phyloP scores from a whole-genome alignment of 2,329 filamentous ascomycete genomes.

The Botrytis byssoidea region DNA sequence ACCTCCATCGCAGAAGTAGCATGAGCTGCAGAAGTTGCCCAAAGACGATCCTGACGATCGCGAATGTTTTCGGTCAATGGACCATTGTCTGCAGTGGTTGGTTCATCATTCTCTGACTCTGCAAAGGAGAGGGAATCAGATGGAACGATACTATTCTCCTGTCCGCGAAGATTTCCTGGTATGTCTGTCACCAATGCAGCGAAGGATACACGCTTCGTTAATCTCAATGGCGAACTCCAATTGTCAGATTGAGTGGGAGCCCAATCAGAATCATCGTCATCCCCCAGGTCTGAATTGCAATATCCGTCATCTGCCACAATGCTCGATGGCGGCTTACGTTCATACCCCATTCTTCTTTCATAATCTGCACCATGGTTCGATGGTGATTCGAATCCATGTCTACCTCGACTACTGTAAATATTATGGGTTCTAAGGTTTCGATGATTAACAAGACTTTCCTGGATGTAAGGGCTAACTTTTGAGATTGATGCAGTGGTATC shows the following conservation, averaged over 20 bases:
- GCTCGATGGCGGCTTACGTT: not conserved
- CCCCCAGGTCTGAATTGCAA: not conserved
- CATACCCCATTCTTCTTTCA: not conserved
- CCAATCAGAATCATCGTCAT: not conserved
- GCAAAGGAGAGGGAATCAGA: not conserved
- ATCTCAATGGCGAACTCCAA: not conserved
- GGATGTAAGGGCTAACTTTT: not conserved
- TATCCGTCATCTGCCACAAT: not conserved
- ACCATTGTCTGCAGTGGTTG: not conserved
- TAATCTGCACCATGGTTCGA: not conserved
- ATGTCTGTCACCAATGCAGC: not conserved
- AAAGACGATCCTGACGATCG: not conserved
- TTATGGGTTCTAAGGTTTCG: too few species aligned
- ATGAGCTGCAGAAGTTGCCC: not conserved
- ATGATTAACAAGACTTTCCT: not conserved
- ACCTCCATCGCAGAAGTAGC: not conserved
- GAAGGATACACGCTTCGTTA: not conserved
- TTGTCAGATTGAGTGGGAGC: not conserved
- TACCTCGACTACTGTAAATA: not conserved
- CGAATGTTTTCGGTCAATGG: not conserved
- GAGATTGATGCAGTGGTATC: not conserved
- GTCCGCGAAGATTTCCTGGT: not conserved
- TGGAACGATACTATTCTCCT: not conserved
- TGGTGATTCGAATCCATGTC: not conserved
- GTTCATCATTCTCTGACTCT: not conserved